Evolutionary conservation across 2,329 filamentous ascomycete species (phyloP).

Genomic region (Graphiopsis chlorocephala): DNA sequence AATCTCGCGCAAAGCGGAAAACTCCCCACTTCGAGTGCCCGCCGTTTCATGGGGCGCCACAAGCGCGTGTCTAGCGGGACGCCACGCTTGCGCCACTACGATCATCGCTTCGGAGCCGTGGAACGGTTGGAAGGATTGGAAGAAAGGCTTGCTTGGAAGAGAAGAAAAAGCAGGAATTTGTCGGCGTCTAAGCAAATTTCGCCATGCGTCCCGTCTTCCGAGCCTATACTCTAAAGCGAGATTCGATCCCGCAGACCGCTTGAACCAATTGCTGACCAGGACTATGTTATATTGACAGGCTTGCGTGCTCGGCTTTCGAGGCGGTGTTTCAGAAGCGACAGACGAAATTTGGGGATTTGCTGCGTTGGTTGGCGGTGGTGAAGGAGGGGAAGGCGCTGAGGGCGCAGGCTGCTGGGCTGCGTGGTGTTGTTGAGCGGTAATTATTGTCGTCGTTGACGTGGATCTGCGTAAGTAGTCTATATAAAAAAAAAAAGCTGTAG

Average conservation of each 20-base stretch:
- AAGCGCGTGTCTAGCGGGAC: constrained; percentile 1
- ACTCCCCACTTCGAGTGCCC: not conserved
- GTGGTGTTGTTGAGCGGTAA: constrained; percentile 18
- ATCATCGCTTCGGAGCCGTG: constrained; percentile 3
- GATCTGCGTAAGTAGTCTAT: not conserved
- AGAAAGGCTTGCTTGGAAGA: not conserved
- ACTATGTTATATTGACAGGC: constrained; percentile 42
- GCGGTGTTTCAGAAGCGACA: constrained; percentile 69
- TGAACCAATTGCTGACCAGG: constrained; percentile 2
- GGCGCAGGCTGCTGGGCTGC: constrained; percentile 34
- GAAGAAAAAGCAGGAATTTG: not conserved
- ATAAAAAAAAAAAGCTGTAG: not conserved
- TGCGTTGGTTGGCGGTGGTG: constrained; percentile 62
- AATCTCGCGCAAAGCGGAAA: not conserved
- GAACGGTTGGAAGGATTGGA: not conserved
- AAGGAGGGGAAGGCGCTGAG: constrained; percentile 31
- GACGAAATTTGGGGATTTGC: constrained; percentile 61
- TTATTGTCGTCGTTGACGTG: not conserved
- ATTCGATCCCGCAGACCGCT: not conserved
- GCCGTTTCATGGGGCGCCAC: constrained; percentile 3
- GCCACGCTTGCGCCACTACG: constrained; percentile 14
- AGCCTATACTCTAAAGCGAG: not conserved
- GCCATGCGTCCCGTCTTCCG: not conserved
- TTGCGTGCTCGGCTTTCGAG: constrained; percentile 68
- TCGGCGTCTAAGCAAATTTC: not conserved